phyloP scores from a whole-genome alignment of 331 rosid genomes.

The Malus hybrid region DNA sequence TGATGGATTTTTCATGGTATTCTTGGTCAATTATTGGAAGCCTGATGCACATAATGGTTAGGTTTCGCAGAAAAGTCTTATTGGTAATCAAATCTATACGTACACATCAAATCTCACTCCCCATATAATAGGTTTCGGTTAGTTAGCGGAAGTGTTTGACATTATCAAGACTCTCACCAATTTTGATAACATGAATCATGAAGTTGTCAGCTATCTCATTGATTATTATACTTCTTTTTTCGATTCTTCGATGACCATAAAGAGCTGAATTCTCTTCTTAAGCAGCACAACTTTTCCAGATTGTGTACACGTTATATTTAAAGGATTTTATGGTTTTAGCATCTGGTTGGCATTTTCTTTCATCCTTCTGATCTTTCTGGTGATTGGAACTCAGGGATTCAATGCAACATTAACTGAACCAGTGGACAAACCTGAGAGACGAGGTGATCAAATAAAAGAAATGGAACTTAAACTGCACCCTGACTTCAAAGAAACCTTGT shows the following conservation, averaged over 20 bases:
- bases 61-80: background rate
- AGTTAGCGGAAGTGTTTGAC: background rate
- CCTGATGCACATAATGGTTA: background rate
- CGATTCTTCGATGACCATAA: background rate
- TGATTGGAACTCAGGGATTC: slow-evolving; percentile 59
- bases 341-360: background rate
- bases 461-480: slow-evolving; percentile 88
- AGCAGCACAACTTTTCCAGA: background rate
- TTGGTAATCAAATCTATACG: background rate
- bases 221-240: background rate
- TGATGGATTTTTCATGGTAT: background rate
- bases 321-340: background rate
- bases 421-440: slow-evolving; percentile 59
- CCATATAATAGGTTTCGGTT: background rate
- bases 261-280: too few relatives aligned
- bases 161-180: background rate
- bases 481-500: slow-evolving; percentile 55
- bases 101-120: background rate
- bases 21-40: background rate
- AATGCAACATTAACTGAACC: slow-evolving; percentile 83
- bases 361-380: slow-evolving; percentile 16
- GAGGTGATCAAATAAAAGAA: slow-evolving; percentile 84
- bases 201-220: background rate
- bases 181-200: background rate
- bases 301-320: background rate